A percentile compares a stretch with the other conserved stretches of the same genome.
phyloP scores from a whole-genome alignment of 2,329 filamentous ascomycete genomes.

The Aaosphaeria arxii region DNA sequence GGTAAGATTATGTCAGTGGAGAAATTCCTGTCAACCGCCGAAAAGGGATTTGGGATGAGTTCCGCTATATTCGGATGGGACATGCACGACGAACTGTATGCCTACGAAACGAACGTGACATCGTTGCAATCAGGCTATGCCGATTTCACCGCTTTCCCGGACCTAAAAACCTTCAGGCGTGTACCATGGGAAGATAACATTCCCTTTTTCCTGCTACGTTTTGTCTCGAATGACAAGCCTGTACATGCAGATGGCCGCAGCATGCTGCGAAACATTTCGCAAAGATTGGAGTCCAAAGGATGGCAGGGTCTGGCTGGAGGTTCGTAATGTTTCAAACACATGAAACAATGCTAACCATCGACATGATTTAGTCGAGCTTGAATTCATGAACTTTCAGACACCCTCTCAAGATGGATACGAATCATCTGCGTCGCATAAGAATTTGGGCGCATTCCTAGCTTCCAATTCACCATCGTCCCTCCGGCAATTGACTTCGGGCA shows the following conservation, averaged over 20 bases:
- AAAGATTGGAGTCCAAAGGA: neutral
- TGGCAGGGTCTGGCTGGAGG: neutral
- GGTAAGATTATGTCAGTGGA: slow-evolving; percentile 85
- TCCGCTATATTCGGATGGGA: slow-evolving; percentile 91
- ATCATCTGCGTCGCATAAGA: slow-evolving; percentile 75
- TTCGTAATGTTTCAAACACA: neutral
- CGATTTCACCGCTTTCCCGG: slow-evolving; percentile 74
- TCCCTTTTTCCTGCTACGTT: slow-evolving; percentile 76
- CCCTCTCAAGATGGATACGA: slow-evolving; percentile 73
- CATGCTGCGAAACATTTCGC: neutral
- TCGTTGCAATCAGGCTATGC: slow-evolving; percentile 83
- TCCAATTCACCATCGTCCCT: neutral
- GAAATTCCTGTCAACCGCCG: slow-evolving; percentile 81
- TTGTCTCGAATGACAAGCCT: slow-evolving; percentile 59
- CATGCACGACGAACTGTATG: slow-evolving; percentile 86
- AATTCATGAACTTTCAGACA: slow-evolving; percentile 2
- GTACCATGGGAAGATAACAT: slow-evolving; percentile 84
- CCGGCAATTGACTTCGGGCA: neutral
- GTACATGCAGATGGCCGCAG: neutral
- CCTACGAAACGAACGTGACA: slow-evolving; percentile 66
- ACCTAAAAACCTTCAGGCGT: slow-evolving; percentile 69
- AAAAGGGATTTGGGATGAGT: slow-evolving; percentile 81
- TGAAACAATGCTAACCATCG: too few relatives aligned
- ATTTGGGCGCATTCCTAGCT: neutral
- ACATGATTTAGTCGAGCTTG: neutral